Base-by-base conservation (phyloP, 345 rosid genomes). In the Stellera chamaejasme region DNA sequence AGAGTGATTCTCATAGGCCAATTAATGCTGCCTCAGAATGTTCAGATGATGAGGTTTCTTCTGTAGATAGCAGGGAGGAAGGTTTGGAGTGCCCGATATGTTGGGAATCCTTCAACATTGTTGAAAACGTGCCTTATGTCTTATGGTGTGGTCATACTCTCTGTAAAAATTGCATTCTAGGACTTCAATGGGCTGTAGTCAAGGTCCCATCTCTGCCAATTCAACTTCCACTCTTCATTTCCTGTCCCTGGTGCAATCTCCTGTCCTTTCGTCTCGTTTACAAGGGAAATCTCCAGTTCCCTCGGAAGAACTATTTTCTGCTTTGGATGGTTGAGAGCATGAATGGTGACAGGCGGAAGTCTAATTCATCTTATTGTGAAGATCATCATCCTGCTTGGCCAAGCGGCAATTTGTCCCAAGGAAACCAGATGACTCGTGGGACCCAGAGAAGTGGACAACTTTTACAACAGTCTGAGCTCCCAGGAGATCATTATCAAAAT, bases 291-390 rank as follows among this genome's bases (percentile, higher is more conserved):
- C 81, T 92, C 11, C 82, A 72, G 61, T 92, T 88, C 64, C 98
- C 98, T 23, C 65, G 74, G 48, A 92, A 92, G 75, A 88, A 92
- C 67, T 92, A 85, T 69, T 83, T 88, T 67, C 62, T 92, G 15
- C 96, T 88, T 27, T 85, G 96, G 98, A 92, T 92, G 96, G 88
- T 88, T 2, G 96, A 92, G 81, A 80, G 88, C 78, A 73, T 77
- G 84, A 92, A 88, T 27, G 88, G 85, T 8, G 88, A 84, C 65
- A 74, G 88, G 59, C 56, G 61, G 3, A 83, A 70, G 68, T 69
- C 82, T n/a, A 60, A 45, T 53, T 52, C 71, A 47, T 11, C 69
- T 66, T 58, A 63, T 65, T 57, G 67, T 55, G 81, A 68, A 62
- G 72, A 55, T 60, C 81, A 32, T 60, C 83, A 68, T 43, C 72